phyloP scores from a whole-genome alignment of 108 stramenopile genomes.

The Skeletonema tropicum region DNA sequence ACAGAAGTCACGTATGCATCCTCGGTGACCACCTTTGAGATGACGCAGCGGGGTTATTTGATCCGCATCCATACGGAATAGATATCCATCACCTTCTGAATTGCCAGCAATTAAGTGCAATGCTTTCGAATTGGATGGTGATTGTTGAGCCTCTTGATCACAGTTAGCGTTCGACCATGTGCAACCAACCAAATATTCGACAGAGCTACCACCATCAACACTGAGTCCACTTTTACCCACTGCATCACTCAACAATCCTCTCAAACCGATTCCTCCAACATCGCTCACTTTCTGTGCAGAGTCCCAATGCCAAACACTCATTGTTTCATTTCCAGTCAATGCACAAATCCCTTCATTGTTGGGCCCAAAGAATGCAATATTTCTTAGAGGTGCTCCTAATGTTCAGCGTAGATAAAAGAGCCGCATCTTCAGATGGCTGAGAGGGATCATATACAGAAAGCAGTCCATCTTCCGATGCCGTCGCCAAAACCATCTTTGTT shows the following conservation, averaged over 20 bases:
- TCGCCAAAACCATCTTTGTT: conserved; percentile 52
- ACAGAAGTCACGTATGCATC: conserved; percentile 76
- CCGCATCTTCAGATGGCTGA: conserved; percentile 78
- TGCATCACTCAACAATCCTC: conserved; percentile 36
- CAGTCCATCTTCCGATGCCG: conserved; percentile 84
- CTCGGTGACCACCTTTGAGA: conserved; percentile 73
- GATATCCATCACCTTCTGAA: conserved; percentile 65
- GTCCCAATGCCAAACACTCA: conserved; percentile 83
- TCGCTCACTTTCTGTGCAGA: conserved; percentile 47
- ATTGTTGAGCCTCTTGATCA: conserved; percentile 7
- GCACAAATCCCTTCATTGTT: conserved; percentile 66
- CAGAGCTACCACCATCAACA: conserved; percentile 13
- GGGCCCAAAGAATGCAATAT: conserved; percentile 83
- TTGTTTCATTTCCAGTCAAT: conserved; percentile 82
- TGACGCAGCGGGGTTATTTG: conserved; percentile 41
- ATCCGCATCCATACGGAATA: conserved; percentile 71
- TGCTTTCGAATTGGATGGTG: conserved; percentile 29
- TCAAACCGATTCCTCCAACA: conserved; percentile 39
- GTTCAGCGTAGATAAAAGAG: conserved; percentile 68
- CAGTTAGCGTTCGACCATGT: conserved; percentile 24
- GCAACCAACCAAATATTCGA: conserved; percentile 56
- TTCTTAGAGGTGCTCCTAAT: conserved; percentile 68
- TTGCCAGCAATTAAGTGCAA: conserved; percentile 73
- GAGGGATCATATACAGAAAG: conserved; percentile 78
- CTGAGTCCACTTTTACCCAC: conserved; percentile 9